Conservation (phyloP, 495 filamentous ascomycete species). For the Aspergillus cavernicola region DNA sequence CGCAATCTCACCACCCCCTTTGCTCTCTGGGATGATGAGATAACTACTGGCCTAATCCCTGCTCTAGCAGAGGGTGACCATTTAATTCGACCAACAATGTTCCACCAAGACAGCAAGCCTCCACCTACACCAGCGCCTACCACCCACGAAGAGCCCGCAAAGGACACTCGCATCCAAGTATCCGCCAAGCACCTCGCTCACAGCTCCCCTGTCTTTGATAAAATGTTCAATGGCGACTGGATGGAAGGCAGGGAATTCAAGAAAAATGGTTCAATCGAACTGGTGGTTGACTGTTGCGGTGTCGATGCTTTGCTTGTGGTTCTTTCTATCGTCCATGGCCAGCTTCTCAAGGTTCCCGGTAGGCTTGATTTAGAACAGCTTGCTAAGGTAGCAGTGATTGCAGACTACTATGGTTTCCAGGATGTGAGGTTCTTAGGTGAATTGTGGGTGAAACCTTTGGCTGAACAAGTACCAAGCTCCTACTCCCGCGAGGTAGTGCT, state of each 20-base stretch:
- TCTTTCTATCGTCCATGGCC: neutral
- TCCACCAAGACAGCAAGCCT: too few species aligned
- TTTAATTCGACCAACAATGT: too few species aligned
- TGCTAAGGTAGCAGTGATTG: neutral
- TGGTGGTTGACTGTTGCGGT: neutral
- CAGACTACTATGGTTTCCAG: neutral
- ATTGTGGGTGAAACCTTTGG: neutral
- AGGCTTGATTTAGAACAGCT: neutral
- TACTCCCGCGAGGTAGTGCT: too few species aligned
- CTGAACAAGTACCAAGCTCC: too few species aligned
- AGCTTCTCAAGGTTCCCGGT: neutral
- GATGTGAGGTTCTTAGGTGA: neutral
- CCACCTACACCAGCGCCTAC: too few species aligned
- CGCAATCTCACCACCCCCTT: too few species aligned
- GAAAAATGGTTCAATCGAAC: neutral
- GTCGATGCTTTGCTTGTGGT: neutral
- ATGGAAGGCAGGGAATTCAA: neutral
- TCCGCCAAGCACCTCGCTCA: neutral
- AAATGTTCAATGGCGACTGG: neutral
- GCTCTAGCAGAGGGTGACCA: too few species aligned
- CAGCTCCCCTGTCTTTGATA: neutral
- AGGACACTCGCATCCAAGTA: constrained; percentile 2
- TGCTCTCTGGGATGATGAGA: too few species aligned
- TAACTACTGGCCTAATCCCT: too few species aligned
- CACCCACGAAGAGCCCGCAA: too few species aligned